phyloP scores from a whole-genome alignment of 202 grass and related monocot genomes.

The Hordeum pubiflorum region DNA sequence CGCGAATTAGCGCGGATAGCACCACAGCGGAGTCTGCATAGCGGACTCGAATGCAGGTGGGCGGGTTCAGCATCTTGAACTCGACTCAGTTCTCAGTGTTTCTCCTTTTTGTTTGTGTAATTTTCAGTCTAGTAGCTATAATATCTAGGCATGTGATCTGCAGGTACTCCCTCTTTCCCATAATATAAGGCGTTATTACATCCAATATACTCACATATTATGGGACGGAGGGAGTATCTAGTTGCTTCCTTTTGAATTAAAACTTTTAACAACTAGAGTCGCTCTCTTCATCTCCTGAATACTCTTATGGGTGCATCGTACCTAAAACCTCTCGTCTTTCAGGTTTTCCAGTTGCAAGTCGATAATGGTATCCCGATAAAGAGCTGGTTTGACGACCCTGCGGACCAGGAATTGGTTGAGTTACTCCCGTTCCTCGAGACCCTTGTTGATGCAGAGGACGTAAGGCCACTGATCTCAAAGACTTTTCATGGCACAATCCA shows the following conservation, averaged over 20 bases:
- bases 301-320: constrained; percentile 5
- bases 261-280: not conserved
- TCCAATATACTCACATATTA: no score
- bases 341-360: constrained; percentile 95
- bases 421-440: constrained; percentile 84
- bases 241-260: constrained; percentile 9
- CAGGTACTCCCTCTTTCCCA: not conserved
- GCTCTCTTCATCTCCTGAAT: not conserved
- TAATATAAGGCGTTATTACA: no score
- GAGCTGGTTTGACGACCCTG: constrained; percentile 89
- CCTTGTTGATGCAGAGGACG: constrained; percentile 65
- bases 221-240: not conserved
- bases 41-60: not conserved
- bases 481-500: constrained; percentile 37
- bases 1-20: not conserved
- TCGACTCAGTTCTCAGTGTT: not conserved
- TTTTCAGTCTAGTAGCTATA: not conserved
- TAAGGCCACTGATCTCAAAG: constrained; percentile 75
- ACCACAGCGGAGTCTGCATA: not conserved
- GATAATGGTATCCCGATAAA: constrained; percentile 99
- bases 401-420: constrained; percentile 66
- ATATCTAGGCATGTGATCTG: not conserved
- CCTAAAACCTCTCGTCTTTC: constrained; percentile 27
- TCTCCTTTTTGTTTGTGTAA: not conserved
- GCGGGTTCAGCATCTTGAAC: not conserved